Base-by-base conservation (phyloP, 345 rosid genomes). In the Euphorbia tirucalli region DNA sequence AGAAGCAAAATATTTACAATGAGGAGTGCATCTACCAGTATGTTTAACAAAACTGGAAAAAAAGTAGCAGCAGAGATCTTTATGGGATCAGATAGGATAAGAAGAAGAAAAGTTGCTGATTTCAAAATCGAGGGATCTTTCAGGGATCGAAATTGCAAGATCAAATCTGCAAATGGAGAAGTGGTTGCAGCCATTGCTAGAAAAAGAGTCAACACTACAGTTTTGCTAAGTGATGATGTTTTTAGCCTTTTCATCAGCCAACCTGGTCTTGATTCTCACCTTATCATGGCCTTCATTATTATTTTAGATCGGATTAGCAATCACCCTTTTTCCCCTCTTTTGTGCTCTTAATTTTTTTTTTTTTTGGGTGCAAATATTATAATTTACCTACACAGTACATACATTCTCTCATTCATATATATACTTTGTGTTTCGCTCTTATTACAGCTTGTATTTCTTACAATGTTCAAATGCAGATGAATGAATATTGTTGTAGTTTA, bases 211-310 rank as follows among this genome's bases (percentile, higher is more conserved):
- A 79, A 77, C 60, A 72, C 85, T 0, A 82, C 80, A 0, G 65
- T 86, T 44, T 28, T 86, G 70, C 82, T 86, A 0, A 71, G 76
- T 61, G 78, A 77, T 27, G 90, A 86, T 44, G 90, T 86, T 22
- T 86, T 86, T 65, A 82, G 72, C 71, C 70, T 86, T 41, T 78
- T 37, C 39, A 80, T 86, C n/a, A n/a, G n/a, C 41, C 74, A 77
- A 2, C 84, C 87, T 28, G 84, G 83, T 35, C 77, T 77, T 58
- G 82, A 83, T 30, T 48, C 72, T 0, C 77, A 71, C 3, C 83
- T 84, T 19, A 44, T 79, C n/a, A 86, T 86, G 90, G 86, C 85
- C 30, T 80, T 81, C 52, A 68, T 86, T 8, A 49, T 86, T 58
- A 66, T 79, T 43, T 66, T 86, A 75, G 90, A 86, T 69, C 86